Percentiles rank a stretch among this genome's conserved stretches.
phyloP scores from a whole-genome alignment of 2,329 filamentous ascomycete genomes.

The Penicillium sp. region DNA sequence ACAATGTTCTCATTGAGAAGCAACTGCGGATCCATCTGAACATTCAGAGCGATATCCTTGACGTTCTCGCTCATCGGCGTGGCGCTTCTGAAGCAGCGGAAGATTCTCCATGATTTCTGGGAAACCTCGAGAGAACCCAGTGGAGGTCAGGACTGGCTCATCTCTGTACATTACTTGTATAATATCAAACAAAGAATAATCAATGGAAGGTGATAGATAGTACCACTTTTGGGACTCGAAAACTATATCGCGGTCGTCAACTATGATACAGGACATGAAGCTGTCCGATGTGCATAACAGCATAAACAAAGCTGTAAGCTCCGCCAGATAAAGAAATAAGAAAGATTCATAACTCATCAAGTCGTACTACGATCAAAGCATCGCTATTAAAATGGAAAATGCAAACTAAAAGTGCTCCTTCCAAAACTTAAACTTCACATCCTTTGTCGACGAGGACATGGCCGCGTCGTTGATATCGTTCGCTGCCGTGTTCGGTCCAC shows the following conservation, averaged over 20 bases:
- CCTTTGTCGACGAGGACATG: constrained; percentile 64
- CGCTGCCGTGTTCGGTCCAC: constrained; percentile 76
- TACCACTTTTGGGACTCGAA: not conserved
- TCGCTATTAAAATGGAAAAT: not conserved
- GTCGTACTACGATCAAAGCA: constrained; percentile 12
- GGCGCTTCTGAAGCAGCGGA: not conserved
- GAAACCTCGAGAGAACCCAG: not conserved
- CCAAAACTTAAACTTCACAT: constrained; percentile 96
- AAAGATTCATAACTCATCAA: constrained; percentile 24
- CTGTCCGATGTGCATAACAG: constrained; percentile 6
- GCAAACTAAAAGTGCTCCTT: constrained; percentile 70
- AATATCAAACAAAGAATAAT: not conserved
- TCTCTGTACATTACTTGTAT: not conserved
- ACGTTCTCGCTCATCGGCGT: constrained; percentile 14
- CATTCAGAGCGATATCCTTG: constrained; percentile 44
- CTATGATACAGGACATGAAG: constrained; percentile 20
- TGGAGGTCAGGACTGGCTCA: not conserved
- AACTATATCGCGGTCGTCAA: not conserved
- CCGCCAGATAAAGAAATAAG: constrained; percentile 7
- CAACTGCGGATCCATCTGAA: constrained; percentile 57
- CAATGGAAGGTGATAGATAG: not conserved
- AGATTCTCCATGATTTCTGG: not conserved
- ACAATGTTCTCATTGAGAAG: constrained; percentile 57
- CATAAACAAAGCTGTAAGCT: not conserved
- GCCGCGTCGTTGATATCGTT: constrained; percentile 80